A percentile compares a stretch with the other conserved stretches of the same genome.
These are phyloP conservation scores for Blyttiomyces sp. DNA, from an alignment of 371 early-diverging fungal species.

Conservation along the genomic window DNA sequence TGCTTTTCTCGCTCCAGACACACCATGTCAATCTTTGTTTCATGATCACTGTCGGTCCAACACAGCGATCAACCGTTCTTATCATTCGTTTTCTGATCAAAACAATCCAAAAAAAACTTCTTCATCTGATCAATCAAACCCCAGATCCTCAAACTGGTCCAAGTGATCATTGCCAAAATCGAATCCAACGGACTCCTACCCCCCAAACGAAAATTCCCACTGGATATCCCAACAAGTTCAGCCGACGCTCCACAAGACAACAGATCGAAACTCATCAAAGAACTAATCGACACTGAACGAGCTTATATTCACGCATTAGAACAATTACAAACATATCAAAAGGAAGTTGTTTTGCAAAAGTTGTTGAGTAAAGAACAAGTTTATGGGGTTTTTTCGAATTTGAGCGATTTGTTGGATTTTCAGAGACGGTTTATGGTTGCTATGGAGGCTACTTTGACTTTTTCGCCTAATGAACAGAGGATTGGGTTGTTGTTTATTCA, in stretches of 20 bases:
- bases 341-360: slow-evolving; percentile 25
- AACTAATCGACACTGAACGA: slow-evolving; percentile 92
- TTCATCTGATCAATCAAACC: no score
- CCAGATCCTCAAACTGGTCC: slow-evolving; percentile 42
- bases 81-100: not conserved
- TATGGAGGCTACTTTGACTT: slow-evolving; percentile 76
- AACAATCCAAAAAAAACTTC: not conserved
- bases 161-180: slow-evolving; percentile 28
- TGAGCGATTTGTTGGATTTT: slow-evolving; percentile 90
- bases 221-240: slow-evolving; percentile 19
- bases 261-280: slow-evolving; percentile 81
- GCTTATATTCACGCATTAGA: slow-evolving; percentile 89
- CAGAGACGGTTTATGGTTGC: slow-evolving; percentile 91
- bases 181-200: slow-evolving; percentile 25
- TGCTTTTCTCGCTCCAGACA: no score
- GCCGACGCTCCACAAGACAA: slow-evolving; percentile 43
- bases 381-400: slow-evolving; percentile 74
- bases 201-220: slow-evolving; percentile 34
- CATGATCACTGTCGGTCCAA: not conserved
- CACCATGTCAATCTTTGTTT: no score
- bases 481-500: slow-evolving; percentile 77
- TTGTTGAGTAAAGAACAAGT: slow-evolving; percentile 32
- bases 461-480: slow-evolving; percentile 72
- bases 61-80: not conserved
- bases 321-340: slow-evolving; percentile 53